Conservation (phyloP, 371 early-diverging fungal genomes). For the Zopfochytrium polystomum region DNA sequence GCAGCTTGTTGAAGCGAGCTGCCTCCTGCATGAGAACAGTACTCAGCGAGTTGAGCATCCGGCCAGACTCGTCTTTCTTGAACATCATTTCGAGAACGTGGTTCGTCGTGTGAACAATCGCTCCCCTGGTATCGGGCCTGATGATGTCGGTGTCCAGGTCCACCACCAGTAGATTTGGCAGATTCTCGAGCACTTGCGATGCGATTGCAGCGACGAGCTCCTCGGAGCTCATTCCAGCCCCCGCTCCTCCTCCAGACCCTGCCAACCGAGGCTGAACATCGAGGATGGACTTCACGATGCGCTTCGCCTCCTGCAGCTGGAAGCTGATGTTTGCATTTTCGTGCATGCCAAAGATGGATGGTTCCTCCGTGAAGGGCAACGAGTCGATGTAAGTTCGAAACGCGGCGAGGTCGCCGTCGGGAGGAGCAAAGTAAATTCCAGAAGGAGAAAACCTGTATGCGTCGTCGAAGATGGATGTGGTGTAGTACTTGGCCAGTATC, state of each 20-base stretch:
- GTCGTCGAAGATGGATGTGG: conserved; percentile 39
- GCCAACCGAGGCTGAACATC: conserved; percentile 49
- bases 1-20: conserved; percentile 44
- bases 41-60: conserved; percentile 47
- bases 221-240: conserved; percentile 39
- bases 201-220: conserved; percentile 40
- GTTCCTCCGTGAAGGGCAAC: conserved; percentile 47
- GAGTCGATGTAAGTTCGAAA: conserved; percentile 43
- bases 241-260: conserved; percentile 14
- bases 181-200: conserved; percentile 32
- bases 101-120: conserved; percentile 10
- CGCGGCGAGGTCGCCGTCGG: conserved; percentile 36
- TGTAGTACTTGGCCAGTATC: conserved; percentile 40
- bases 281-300: conserved; percentile 40
- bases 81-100: conserved; percentile 35
- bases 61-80: conserved; percentile 40
- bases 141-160: conserved; percentile 8
- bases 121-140: conserved; percentile 3
- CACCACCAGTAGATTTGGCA: conserved; percentile 34
- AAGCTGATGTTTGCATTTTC: conserved; percentile 50
- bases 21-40: conserved; percentile 46
- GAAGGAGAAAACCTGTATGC: conserved; percentile 40
- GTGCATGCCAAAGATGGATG: conserved; percentile 53
- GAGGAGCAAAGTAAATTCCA: conserved; percentile 44
- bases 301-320: conserved; percentile 45